Percentiles rank a stretch among this genome's conserved stretches.
These are phyloP conservation scores for Petunia secreta DNA, from an alignment of 257 asterid species.

Conservation along the genomic window DNA sequence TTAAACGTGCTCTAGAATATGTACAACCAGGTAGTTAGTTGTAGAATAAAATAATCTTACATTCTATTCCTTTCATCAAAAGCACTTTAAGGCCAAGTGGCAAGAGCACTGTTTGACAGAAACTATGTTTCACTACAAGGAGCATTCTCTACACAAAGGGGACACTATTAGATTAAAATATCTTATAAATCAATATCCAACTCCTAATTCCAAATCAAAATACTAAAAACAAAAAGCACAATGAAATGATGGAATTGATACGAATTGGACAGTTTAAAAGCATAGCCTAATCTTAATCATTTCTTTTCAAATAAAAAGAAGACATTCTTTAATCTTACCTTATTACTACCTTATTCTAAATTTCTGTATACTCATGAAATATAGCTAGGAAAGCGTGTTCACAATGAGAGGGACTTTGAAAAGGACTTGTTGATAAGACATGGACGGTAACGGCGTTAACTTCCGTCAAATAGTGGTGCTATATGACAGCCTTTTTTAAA, in stretches of 20 bases:
- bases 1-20: no score
- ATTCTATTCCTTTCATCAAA: no score
- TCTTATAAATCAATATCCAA: not conserved
- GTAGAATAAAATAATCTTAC: no score
- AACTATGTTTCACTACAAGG: constrained; percentile 21
- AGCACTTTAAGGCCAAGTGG: not conserved
- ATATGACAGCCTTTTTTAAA: constrained; percentile 29
- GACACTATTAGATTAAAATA: not conserved
- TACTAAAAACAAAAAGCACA: not conserved
- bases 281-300: not conserved
- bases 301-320: not conserved
- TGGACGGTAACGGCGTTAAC: constrained; percentile 38
- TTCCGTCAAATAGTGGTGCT: constrained; percentile 32
- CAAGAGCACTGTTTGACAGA: constrained; percentile 7
- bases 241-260: constrained; percentile 18
- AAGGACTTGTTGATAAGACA: constrained; percentile 2
- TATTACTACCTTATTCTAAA: not conserved
- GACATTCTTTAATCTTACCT: not conserved
- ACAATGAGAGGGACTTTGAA: not conserved
- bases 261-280: constrained; percentile 13
- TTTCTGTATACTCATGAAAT: not conserved
- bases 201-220: not conserved
- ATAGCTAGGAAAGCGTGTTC: not conserved
- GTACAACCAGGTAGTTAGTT: no score
- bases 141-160: constrained; percentile 23